Evolutionary conservation across 768 basidiomycete genomes (phyloP), one percentile per base, ranked within the genome.

Genomic region (Termitomyces sp.): DNA sequence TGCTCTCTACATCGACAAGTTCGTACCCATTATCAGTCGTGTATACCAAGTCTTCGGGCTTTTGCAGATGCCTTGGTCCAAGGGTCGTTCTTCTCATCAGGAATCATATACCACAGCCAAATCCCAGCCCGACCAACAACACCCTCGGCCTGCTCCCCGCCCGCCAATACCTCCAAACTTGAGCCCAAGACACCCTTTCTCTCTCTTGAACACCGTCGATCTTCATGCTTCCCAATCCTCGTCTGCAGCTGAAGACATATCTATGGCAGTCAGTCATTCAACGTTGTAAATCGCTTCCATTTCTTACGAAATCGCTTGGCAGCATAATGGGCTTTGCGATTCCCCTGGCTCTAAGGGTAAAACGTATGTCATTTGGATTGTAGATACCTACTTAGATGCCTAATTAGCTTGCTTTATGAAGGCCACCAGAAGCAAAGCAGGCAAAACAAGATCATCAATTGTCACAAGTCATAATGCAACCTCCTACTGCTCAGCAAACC

Each of bases 31-130:
- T 23, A 56, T 46, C 44, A 26, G 38, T 51, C 35, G 19, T 60
- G 46, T 53, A 41, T 35, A 53, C 23, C 3, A 40, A 33, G 19
- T 10, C 11, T 35, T 35, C 43, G 5, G 23, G 38, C 31, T 35
- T 28, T 33, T 30, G 54, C 55, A 52, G 40, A 67, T 68, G 63
- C 60, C 58, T 50, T 63, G 61, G 64, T 62, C 60, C 51, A 65
- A 63, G 42, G 61, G 51, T 46, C 64, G 51, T 30, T 56, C 58
- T 55, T 64, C 63, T 50, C 62, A 50, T 50, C 59, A 62, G 50
- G 60, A 65, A 54, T 30, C 51, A 40, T 58, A 58, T 48, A 60
- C 35, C n/a, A 35, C 53, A 52, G 38, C 44, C 53, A 59, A 61
- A 61, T 58, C 54, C 26, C 56, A 62, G 50, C 40, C 57, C 41